These are phyloP conservation scores for Phytophthora citrophthora DNA, from an alignment of 352 stramenopile species.

Conservation along the genomic window DNA sequence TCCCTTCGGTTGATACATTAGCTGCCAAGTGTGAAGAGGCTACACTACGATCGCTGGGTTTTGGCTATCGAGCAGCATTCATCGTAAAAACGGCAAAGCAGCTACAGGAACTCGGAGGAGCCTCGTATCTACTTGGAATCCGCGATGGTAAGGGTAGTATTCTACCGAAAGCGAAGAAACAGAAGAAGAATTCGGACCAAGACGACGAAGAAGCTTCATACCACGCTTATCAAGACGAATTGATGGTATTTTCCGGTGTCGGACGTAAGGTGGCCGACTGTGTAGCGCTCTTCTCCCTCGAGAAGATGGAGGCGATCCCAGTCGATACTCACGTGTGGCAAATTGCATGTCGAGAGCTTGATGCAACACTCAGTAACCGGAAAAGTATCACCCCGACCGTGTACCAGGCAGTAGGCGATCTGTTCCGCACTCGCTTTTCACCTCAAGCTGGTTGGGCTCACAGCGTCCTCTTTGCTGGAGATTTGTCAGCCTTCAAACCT, in stretches of 20 bases:
- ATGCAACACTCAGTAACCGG: conserved; percentile 43
- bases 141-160: conserved; percentile 32
- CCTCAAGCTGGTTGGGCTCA: conserved; percentile 94
- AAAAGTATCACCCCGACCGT: conserved; percentile 88
- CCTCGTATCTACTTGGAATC: conserved; percentile 66
- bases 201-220: conserved; percentile 11
- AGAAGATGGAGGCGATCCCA: conserved; percentile 93
- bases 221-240: conserved; percentile 52
- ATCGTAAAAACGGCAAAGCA: conserved; percentile 85
- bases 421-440: conserved; percentile 93
- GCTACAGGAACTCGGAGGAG: conserved; percentile 66
- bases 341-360: conserved; percentile 91
- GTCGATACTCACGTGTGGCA: conserved; percentile 98
- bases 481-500: conserved; percentile 50
- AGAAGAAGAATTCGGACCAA: neutral
- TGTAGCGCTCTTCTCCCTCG: conserved; percentile 96
- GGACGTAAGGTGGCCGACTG: conserved; percentile 98
- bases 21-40: conserved; percentile 70
- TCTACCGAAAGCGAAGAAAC: conserved; percentile 14
- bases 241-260: conserved; percentile 85
- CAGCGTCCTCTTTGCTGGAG: conserved; percentile 64
- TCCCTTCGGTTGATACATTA: conserved; percentile 90
- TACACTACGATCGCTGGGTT: conserved; percentile 84
- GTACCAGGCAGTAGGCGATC: conserved; percentile 90
- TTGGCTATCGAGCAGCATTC: conserved; percentile 92